Evolutionary conservation across 2,329 filamentous ascomycete genomes (phyloP).

Genomic region (Arthrobotrys megalospora): DNA sequence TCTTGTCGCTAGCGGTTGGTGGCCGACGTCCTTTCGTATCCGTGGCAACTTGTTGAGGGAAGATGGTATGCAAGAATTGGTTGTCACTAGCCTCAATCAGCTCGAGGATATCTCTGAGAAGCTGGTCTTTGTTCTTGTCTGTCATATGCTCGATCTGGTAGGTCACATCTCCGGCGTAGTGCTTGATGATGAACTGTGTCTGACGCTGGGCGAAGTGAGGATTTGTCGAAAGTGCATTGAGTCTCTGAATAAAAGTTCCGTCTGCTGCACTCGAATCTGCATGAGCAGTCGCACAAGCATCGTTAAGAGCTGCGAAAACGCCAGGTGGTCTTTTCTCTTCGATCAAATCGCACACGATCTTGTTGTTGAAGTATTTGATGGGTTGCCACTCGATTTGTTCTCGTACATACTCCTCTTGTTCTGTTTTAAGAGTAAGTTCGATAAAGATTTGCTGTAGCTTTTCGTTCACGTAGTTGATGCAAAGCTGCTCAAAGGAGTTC

Average conservation of each 20-base stretch:
- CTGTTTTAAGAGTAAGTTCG: conserved; percentile 98
- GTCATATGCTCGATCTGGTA: conserved; percentile 99
- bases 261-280: conserved; percentile 93
- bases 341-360: conserved; percentile 98
- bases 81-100: conserved; percentile 88
- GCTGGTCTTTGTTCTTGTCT: conserved; percentile 99
- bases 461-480: conserved; percentile 99
- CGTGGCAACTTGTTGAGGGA: conserved; percentile 85
- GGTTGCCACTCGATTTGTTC: conserved; percentile 99
- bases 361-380: conserved; percentile 99
- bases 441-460: conserved; percentile 99
- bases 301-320: conserved; percentile 90
- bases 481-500: conserved; percentile 99
- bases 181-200: conserved; percentile 86
- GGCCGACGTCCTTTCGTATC: conserved; percentile 96
- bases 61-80: conserved; percentile 84
- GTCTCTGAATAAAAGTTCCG: conserved; percentile 91
- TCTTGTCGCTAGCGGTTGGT: conserved; percentile 90
- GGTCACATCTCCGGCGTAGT: conserved; percentile 98
- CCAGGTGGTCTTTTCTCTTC: conserved; percentile 97
- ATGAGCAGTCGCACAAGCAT: conserved; percentile 83
- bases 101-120: conserved; percentile 97
- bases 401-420: conserved; percentile 96
- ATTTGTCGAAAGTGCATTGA: conserved; percentile 94
- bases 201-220: conserved; percentile 95